These are phyloP conservation scores for Theobroma grandiflorum DNA, from an alignment of 441 rosid genomes.

Conservation along the genomic window DNA sequence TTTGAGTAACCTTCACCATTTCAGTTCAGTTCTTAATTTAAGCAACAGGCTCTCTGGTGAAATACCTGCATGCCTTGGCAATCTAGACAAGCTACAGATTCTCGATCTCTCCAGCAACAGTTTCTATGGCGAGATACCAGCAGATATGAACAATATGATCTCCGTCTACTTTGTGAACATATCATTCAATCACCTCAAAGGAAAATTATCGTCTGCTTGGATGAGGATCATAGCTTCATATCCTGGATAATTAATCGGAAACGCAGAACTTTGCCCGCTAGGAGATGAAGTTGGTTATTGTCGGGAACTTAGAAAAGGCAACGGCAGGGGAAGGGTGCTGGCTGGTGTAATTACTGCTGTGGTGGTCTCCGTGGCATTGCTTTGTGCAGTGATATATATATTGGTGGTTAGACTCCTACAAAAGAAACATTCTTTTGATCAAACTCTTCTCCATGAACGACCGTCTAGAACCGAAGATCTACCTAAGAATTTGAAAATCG, in stretches of 20 bases:
- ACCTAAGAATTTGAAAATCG: constrained; percentile 41
- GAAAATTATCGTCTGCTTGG: constrained; percentile 46
- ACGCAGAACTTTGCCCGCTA: constrained; percentile 44
- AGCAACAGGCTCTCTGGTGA: constrained; percentile 45
- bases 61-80: constrained; percentile 48
- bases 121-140: constrained; percentile 47
- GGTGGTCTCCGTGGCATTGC: constrained; percentile 40
- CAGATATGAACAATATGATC: constrained; percentile 45
- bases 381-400: constrained; percentile 36
- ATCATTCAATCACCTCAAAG: constrained; percentile 51
- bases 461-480: constrained; percentile 39
- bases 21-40: constrained; percentile 48
- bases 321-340: constrained; percentile 31
- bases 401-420: constrained; percentile 32
- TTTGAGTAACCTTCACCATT: constrained; percentile 45
- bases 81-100: constrained; percentile 45
- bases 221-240: constrained; percentile 35
- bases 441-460: constrained; percentile 33
- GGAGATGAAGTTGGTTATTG: constrained; percentile 32
- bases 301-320: constrained; percentile 23
- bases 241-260: constrained; percentile 48
- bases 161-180: constrained; percentile 48
- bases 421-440: constrained; percentile 25
- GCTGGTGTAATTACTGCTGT: constrained; percentile 42
- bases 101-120: constrained; percentile 54